Conservation (phyloP, 2,329 filamentous ascomycete genomes). For the Lachnellula willkommii region DNA sequence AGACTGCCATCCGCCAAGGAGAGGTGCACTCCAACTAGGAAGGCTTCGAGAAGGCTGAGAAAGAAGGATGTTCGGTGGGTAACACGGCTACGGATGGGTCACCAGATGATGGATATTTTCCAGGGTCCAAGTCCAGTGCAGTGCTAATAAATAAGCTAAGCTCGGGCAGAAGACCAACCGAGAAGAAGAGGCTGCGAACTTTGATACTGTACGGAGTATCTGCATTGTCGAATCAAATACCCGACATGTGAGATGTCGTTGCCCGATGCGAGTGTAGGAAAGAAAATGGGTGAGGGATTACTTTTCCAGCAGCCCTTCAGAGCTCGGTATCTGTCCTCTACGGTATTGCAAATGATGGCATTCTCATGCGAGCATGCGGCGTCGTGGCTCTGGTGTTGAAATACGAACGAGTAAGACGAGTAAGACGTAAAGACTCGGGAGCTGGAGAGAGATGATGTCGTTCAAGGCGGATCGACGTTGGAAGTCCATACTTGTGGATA, state of each 20-base stretch:
- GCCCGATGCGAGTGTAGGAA: not conserved
- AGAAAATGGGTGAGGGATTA: not conserved
- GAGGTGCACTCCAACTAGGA: not conserved
- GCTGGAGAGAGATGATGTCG: conserved; percentile 15
- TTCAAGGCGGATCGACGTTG: conserved; percentile 12
- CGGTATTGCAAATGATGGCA: not conserved
- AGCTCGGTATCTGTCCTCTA: not conserved
- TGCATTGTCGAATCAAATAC: not conserved
- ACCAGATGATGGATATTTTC: not conserved
- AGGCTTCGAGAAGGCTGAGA: not conserved
- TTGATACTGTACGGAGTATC: no score
- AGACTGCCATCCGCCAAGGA: no score
- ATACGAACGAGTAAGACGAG: not conserved
- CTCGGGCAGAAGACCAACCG: not conserved
- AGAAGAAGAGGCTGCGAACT: not conserved
- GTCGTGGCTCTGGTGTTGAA: conserved; percentile 4
- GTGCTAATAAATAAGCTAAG: not conserved
- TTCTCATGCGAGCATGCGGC: not conserved
- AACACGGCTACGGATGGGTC: not conserved
- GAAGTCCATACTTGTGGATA: not conserved
- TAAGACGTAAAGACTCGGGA: conserved; percentile 3
- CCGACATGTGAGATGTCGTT: not conserved
- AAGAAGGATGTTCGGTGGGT: not conserved
- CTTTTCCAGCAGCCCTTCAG: not conserved
- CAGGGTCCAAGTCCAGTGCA: not conserved